Conservation (phyloP, 2,329 filamentous ascomycete genomes). For the Fusarium sp. region DNA sequence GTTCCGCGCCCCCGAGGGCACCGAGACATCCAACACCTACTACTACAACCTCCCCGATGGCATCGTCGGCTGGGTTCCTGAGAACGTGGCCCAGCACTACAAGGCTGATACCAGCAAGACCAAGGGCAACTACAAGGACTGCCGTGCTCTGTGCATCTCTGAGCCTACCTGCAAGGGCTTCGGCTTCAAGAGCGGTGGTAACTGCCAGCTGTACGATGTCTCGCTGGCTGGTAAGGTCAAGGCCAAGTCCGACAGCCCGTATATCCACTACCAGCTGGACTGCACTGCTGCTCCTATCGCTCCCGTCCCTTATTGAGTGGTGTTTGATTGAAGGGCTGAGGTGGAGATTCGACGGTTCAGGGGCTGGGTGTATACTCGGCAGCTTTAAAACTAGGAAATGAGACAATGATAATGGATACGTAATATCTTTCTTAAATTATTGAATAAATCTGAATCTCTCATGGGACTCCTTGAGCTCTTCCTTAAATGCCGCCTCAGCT, state of each 20-base stretch:
- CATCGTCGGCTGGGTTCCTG: background rate
- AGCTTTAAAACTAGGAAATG: background rate
- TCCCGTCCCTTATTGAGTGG: background rate
- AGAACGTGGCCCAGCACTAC: slow-evolving; percentile 4
- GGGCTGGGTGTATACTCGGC: background rate
- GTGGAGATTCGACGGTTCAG: background rate
- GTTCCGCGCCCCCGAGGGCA: background rate
- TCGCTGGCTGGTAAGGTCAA: slow-evolving; percentile 8
- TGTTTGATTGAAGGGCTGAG: background rate
- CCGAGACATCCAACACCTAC: background rate
- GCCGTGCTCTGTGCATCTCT: background rate
- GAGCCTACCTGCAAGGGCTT: slow-evolving; percentile 3
- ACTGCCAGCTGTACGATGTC: slow-evolving; percentile 13
- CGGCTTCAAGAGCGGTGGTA: background rate
- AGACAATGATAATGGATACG: background rate
- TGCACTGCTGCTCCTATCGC: background rate
- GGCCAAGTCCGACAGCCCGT: background rate
- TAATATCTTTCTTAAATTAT: too few species aligned
- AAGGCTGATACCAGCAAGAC: background rate
- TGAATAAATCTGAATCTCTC: background rate
- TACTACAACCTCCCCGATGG: slow-evolving; percentile 1
- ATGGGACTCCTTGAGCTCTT: background rate
- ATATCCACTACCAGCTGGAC: slow-evolving; percentile 3
- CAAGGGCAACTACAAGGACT: slow-evolving; percentile 6
- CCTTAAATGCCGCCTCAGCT: background rate